A percentile compares a stretch with the other conserved stretches of the same genome.
phyloP scores from a whole-genome alignment of 2,329 filamentous ascomycete genomes.

The Fusarium staphyleae region DNA sequence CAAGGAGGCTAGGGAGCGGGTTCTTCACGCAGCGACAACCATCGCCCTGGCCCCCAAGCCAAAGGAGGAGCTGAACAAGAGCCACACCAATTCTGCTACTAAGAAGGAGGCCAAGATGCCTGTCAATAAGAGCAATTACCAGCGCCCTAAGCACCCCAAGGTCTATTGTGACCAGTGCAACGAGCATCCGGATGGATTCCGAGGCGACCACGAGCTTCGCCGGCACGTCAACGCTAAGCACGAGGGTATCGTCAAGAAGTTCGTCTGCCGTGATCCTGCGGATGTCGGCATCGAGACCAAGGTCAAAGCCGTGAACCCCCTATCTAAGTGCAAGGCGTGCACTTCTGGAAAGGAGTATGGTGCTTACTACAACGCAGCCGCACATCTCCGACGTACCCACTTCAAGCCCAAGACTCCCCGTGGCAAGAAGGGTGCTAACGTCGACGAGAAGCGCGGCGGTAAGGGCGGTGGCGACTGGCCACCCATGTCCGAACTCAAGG shows the following conservation, averaged over 20 bases:
- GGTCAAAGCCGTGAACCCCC: constrained; percentile 66
- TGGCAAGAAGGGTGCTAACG: constrained; percentile 50
- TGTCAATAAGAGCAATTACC: constrained; percentile 54
- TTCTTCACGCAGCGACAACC: constrained; percentile 52
- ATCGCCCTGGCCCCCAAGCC: constrained; percentile 57
- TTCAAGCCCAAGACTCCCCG: constrained; percentile 72
- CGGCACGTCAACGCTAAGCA: constrained; percentile 74
- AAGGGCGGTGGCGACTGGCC: constrained; percentile 46
- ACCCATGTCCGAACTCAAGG: constrained; percentile 46
- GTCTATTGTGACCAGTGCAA: constrained; percentile 74
- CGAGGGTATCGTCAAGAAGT: constrained; percentile 60
- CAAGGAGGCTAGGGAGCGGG: constrained; percentile 56
- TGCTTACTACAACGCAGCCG: constrained; percentile 93
- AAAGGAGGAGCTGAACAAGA: constrained; percentile 22
- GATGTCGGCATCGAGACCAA: constrained; percentile 48
- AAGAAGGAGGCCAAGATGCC: constrained; percentile 54
- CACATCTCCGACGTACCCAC: constrained; percentile 85
- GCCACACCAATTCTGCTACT: not conserved
- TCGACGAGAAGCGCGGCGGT: constrained; percentile 60
- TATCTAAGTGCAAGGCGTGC: constrained; percentile 86
- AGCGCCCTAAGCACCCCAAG: constrained; percentile 73
- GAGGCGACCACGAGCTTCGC: constrained; percentile 83
- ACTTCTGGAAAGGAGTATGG: constrained; percentile 79
- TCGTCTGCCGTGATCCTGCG: constrained; percentile 63
- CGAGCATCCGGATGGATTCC: constrained; percentile 78